Evolutionary conservation across 352 stramenopile genomes (phyloP).

Genomic region (Phytopythium helicoides): DNA sequence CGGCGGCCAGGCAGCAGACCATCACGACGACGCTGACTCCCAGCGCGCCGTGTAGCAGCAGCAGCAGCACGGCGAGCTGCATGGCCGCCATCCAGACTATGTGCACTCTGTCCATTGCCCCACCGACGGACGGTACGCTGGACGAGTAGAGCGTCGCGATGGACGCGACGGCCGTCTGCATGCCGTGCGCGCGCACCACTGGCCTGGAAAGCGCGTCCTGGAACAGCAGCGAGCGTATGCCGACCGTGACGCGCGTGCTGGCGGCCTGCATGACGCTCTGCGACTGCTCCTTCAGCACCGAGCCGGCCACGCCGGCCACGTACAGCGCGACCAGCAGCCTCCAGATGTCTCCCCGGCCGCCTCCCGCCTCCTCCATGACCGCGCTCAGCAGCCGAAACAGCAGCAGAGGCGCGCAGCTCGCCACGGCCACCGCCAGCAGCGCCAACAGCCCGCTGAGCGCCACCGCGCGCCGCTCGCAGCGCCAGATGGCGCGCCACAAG

Average conservation of each 20-base stretch:
- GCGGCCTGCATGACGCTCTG: slow-evolving; percentile 32
- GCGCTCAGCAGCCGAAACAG: slow-evolving; percentile 29
- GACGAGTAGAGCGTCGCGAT: slow-evolving; percentile 44
- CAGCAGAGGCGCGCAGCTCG: slow-evolving; percentile 21
- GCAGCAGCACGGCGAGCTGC: slow-evolving; percentile 27
- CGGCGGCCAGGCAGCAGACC: slow-evolving; percentile 15
- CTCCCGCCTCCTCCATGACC: slow-evolving; percentile 14
- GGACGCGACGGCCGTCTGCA: slow-evolving; percentile 27
- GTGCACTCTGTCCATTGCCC: slow-evolving; percentile 31
- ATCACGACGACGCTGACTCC: slow-evolving; percentile 25
- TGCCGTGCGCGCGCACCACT: slow-evolving; percentile 19
- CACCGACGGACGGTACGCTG: slow-evolving; percentile 28
- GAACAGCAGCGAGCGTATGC: slow-evolving; percentile 35
- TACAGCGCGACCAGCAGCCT: slow-evolving; percentile 31
- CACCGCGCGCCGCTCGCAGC: slow-evolving; percentile 26
- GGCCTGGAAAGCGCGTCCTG: slow-evolving; percentile 31
- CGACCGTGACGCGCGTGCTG: slow-evolving; percentile 25
- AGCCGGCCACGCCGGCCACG: slow-evolving; percentile 19
- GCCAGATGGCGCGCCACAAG: slow-evolving; percentile 2
- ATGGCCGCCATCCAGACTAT: slow-evolving; percentile 28
- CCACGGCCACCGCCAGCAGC: slow-evolving; percentile 14
- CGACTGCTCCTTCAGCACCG: slow-evolving; percentile 29
- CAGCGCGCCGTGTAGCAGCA: slow-evolving; percentile 26
- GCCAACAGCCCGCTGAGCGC: slow-evolving; percentile 17
- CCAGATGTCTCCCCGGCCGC: slow-evolving; percentile 2